phyloP scores from a whole-genome alignment of 345 rosid species.

The Rhizophora mangle region DNA sequence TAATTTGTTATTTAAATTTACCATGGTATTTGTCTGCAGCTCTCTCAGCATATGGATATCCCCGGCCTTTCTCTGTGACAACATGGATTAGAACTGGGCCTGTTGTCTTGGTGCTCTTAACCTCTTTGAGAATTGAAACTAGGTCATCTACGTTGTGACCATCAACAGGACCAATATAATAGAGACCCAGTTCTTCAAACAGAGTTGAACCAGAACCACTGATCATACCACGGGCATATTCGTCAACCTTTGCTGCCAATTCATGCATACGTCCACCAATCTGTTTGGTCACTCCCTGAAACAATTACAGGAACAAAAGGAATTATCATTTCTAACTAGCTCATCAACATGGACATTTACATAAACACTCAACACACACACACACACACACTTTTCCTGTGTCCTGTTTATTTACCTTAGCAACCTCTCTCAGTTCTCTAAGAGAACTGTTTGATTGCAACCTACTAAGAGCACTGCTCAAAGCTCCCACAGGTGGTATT shows the following conservation, averaged over 20 bases:
- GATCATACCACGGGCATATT: slow-evolving; percentile 98
- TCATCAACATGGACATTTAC: not conserved
- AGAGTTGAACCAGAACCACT: slow-evolving; percentile 93
- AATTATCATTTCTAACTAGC: slow-evolving; percentile 9
- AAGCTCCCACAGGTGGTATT: slow-evolving; percentile 91
- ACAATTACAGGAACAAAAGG: slow-evolving; percentile 12
- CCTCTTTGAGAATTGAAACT: slow-evolving; percentile 79
- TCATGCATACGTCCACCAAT: slow-evolving; percentile 93
- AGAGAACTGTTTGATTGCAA: slow-evolving; percentile 93
- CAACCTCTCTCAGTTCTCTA: slow-evolving; percentile 92
- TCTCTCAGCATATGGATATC: slow-evolving; percentile 94
- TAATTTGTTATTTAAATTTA: slow-evolving; percentile 16
- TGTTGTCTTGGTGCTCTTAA: slow-evolving; percentile 80
- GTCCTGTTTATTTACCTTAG: slow-evolving; percentile 55
- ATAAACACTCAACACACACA: not conserved
- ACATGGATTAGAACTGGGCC: slow-evolving; percentile 97
- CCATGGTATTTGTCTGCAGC: slow-evolving; percentile 98
- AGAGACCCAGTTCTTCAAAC: slow-evolving; percentile 93
- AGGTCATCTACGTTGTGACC: slow-evolving; percentile 94
- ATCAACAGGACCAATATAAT: slow-evolving; percentile 96
- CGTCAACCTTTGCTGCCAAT: slow-evolving; percentile 93
- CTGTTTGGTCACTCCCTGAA: slow-evolving; percentile 88
- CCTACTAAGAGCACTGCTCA: slow-evolving; percentile 94
- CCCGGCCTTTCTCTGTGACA: slow-evolving; percentile 97
- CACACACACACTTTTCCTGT: not conserved